phyloP scores from a whole-genome alignment of 306 rosid species.

The Lathyrus tuberosus region DNA sequence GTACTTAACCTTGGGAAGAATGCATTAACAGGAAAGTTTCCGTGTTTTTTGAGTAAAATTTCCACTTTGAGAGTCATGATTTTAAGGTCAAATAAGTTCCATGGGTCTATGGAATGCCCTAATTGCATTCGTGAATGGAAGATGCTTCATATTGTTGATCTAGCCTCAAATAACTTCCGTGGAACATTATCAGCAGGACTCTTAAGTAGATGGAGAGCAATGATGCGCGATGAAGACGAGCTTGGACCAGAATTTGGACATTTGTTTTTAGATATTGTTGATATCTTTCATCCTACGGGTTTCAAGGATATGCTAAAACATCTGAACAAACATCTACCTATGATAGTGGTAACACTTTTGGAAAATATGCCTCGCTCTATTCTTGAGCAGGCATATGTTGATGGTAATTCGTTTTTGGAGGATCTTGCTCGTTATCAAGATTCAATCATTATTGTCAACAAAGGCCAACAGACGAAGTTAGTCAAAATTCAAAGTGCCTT shows the following conservation, averaged over 20 bases:
- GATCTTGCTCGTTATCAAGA: constrained; percentile 36
- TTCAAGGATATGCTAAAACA: neutral
- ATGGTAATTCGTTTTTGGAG: neutral
- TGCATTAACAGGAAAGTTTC: neutral
- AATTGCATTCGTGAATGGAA: constrained; percentile 3
- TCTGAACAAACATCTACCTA: neutral
- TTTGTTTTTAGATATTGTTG: neutral
- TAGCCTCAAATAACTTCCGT: constrained; percentile 40
- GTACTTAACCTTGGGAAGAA: no score
- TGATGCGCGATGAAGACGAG: neutral
- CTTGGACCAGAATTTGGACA: constrained; percentile 1
- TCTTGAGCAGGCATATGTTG: neutral
- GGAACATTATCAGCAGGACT: constrained; percentile 7
- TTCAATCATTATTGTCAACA: constrained; percentile 29
- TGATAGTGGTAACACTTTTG: neutral
- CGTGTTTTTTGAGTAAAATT: constrained; percentile 24
- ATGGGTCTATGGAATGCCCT: constrained; percentile 20
- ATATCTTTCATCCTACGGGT: neutral
- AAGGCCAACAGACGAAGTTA: constrained; percentile 32
- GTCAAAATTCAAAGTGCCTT: constrained; percentile 29
- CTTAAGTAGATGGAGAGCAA: constrained; percentile 29
- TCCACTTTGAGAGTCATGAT: neutral
- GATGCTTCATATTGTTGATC: constrained; percentile 38
- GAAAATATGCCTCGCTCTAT: neutral
- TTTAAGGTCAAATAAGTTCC: neutral